Evolutionary conservation across 1,139 yeast genomes (phyloP), one percentile per base, ranked within the genome.

Genomic region (Suhomyces taliae): DNA sequence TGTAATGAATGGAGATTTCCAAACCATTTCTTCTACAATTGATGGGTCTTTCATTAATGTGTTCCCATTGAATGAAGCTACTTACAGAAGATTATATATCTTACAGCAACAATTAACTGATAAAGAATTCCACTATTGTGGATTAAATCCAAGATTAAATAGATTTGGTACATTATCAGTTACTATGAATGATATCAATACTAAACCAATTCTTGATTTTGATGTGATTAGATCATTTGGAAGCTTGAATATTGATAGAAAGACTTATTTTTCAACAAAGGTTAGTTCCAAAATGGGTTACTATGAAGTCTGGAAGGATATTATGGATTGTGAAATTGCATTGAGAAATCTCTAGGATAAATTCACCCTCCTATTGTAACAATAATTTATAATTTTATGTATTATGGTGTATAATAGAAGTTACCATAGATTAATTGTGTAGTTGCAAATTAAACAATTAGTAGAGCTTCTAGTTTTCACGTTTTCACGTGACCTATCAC

Each of bases 101-200:
- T 71, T 93, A 15, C 97, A 91, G 60, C 96, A 90, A 64, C 97
- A 90, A 59, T 69, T 93, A 46, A 79, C 81, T 26, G 97, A 91
- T 51, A 85, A 84, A 53, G 88, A 84, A 52, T 76, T 74, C 46
- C 95, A 88, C 52, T 67, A 71, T 50, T 85, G 89, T 49, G 97
- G 97, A 0, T 71, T 93, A 53, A 93, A 91, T 60, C 96, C 97
- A 3, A 74, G 81, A 52, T 70, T 83, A 68, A 87, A 87, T 59
- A 70, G 91, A 43, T 69, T 80, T 45, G 82, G 84, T 2, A 79
- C 79, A n/a, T 55, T 75, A 36, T 59, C 66, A 11, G 58, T 70
- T 51, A 56, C 68, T 3, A 64, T 57, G n/a, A 65, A 67, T 40
- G 74, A 72, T 34, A 60, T 68, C 29, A 70, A 72, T 48, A 59